Base-by-base conservation (phyloP, 345 rosid species). In the Gossypium mustelinum region DNA sequence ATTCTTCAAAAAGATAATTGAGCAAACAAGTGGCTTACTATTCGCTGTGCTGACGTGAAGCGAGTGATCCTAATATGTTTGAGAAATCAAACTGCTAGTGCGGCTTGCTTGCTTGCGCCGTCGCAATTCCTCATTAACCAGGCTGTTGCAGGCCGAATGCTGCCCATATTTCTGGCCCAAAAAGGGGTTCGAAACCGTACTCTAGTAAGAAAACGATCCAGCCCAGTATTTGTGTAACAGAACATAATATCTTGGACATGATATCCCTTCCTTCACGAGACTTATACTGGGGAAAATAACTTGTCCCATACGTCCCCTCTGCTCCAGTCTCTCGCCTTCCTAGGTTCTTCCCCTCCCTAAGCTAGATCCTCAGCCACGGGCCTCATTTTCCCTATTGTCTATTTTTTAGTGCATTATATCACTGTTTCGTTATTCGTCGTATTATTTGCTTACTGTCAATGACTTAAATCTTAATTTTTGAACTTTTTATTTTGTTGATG, bases 21-120 rank as follows among this genome's bases (percentile, higher is more conserved):
- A 54, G 64, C 18, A 27, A 11, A 44, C 9, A 58, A 44, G 75
- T 14, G 11, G 50, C 74, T 70, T 55, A 68, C 73, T 50, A 8
- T 14, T 68, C 20, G 13, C 7, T 25, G 17, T 34, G 14, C 27
- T 17, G 62, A 70, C 34, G 20, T n/a, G 27, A n/a, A 52, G 27
- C 61, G 29, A 27, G 5, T 10, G 27, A 48, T 12, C 11, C 10
- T 27, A 12, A 11, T 20, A 22, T 6, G 18, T 67, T 45, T 14
- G 44, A 22, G 51, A 68, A 68, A 50, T 16, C 13, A 0, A 51
- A 50, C 41, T 14, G 44, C 24, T 27, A 3, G 4, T 16, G 58
- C 57, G 22, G 13, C 39, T 47, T 3, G 72, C 58, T 1, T 16
- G 18, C n/a, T 58, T 1, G 39, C 3, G 7, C 22, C 7, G 34